Conservation (phyloP, 2,329 filamentous ascomycete species). For the Arachnomyces sp. region DNA sequence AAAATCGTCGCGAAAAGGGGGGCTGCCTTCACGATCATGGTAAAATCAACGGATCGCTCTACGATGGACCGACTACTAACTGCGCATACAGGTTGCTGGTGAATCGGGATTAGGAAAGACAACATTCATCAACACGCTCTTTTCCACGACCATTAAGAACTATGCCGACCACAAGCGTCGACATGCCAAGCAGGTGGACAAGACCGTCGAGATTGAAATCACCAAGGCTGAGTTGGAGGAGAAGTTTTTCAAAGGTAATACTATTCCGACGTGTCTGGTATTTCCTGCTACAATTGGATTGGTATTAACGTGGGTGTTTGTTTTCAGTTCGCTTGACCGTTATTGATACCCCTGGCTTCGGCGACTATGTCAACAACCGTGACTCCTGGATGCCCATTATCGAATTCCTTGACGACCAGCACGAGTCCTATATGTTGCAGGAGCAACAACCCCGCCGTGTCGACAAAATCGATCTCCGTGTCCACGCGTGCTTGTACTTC, state of each 20-base stretch:
- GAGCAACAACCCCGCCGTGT: constrained; percentile 97
- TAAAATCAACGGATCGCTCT: constrained; percentile 37
- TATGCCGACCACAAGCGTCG: constrained; percentile 99
- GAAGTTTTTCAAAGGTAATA: constrained; percentile 99
- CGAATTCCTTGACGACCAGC: constrained; percentile 99
- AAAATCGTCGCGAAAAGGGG: constrained; percentile 75
- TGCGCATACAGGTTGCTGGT: constrained; percentile 71
- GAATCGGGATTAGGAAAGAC: constrained; percentile 98
- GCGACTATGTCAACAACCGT: constrained; percentile 99
- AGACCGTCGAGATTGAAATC: constrained; percentile 99
- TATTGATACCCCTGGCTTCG: constrained; percentile 97
- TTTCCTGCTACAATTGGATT: no score
- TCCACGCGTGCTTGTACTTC: constrained; percentile 98
- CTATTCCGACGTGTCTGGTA: not conserved
- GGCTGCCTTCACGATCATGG: constrained; percentile 99
- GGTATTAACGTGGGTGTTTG: no score
- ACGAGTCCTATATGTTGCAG: constrained; percentile 99
- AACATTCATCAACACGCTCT: constrained; percentile 99
- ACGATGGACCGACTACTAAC: constrained; percentile 13
- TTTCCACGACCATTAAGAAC: constrained; percentile 99
- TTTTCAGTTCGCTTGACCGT: constrained; percentile 85
- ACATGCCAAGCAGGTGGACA: constrained; percentile 98
- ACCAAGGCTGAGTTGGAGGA: constrained; percentile 99
- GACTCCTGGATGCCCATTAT: constrained; percentile 99
- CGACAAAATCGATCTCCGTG: constrained; percentile 98